Conservation (phyloP, 2,329 filamentous ascomycete genomes). For the Colletotrichum cereale region DNA sequence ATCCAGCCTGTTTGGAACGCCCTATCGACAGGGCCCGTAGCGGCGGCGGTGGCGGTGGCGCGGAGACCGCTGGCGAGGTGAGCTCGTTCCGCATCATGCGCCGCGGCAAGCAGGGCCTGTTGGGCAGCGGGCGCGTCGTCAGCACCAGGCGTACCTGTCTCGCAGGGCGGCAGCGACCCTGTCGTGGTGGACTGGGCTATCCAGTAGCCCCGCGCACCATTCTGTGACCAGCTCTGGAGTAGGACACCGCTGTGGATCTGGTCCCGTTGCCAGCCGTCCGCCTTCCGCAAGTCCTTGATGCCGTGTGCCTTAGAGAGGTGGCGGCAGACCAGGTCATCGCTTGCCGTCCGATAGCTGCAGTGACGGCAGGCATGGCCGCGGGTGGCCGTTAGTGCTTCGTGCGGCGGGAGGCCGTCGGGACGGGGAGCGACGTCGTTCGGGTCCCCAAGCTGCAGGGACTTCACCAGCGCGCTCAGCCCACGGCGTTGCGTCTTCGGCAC, state of each 20-base stretch:
- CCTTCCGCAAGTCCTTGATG: background rate
- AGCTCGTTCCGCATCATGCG: background rate
- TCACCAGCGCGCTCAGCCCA: constrained; percentile 1
- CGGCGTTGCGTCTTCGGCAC: background rate
- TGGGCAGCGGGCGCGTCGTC: constrained; percentile 3
- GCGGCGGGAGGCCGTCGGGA: background rate
- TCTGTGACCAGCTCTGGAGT: constrained; percentile 11
- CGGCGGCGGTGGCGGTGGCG: background rate
- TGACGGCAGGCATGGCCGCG: background rate
- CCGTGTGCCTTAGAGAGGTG: background rate
- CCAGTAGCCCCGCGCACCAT: background rate
- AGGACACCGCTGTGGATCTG: background rate
- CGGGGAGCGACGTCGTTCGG: background rate
- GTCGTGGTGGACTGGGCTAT: background rate
- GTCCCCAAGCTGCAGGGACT: background rate
- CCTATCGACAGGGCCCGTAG: background rate
- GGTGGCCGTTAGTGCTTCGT: background rate
- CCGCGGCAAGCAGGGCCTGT: constrained; percentile 14
- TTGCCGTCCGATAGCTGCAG: constrained; percentile 2
- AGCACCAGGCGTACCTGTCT: background rate
- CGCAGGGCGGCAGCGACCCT: background rate
- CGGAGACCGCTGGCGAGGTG: background rate
- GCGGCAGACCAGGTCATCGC: background rate
- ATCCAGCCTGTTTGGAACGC: constrained; percentile 8
- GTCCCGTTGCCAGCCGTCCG: constrained; percentile 5